Percentiles rank a stretch among this genome's conserved stretches.
phyloP scores from a whole-genome alignment of 2,329 filamentous ascomycete genomes.

The Phaeosphaeria sp. region DNA sequence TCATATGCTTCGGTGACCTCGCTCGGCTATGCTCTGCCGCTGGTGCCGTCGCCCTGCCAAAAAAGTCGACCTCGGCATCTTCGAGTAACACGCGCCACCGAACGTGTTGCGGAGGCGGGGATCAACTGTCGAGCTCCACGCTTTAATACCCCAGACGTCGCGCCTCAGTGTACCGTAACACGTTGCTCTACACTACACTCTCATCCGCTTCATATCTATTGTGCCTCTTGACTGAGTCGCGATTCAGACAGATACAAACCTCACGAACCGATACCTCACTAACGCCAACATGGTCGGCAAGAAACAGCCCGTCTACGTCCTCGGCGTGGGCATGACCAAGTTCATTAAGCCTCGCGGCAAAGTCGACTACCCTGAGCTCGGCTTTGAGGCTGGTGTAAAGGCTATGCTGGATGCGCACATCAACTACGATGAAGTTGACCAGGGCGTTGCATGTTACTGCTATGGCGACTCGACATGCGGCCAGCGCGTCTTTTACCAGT shows the following conservation, averaged over 20 bases:
- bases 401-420: slow-evolving; percentile 84
- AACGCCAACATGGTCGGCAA: slow-evolving; percentile 56
- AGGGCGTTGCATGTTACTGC: slow-evolving; percentile 96
- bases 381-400: slow-evolving; percentile 90
- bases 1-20: background rate
- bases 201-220: background rate
- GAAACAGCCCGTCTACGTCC: slow-evolving; percentile 76
- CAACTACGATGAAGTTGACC: slow-evolving; percentile 95
- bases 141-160: slow-evolving; percentile 19
- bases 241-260: background rate
- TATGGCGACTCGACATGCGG: slow-evolving; percentile 95
- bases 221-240: slow-evolving; percentile 7
- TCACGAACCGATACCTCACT: background rate
- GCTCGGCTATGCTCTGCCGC: slow-evolving; percentile 30
- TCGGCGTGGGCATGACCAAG: slow-evolving; percentile 98
- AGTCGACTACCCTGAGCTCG: slow-evolving; percentile 92
- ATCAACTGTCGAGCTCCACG: slow-evolving; percentile 14
- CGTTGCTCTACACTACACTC: background rate
- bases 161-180: slow-evolving; percentile 4
- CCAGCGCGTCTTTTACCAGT: slow-evolving; percentile 98
- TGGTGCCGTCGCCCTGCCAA: slow-evolving; percentile 19
- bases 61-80: slow-evolving; percentile 32
- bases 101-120: slow-evolving; percentile 23
- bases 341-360: slow-evolving; percentile 97
- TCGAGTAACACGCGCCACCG: slow-evolving; percentile 8